Evolutionary conservation across 768 basidiomycete genomes (phyloP).

Genomic region (Rhodocollybia butyracea): DNA sequence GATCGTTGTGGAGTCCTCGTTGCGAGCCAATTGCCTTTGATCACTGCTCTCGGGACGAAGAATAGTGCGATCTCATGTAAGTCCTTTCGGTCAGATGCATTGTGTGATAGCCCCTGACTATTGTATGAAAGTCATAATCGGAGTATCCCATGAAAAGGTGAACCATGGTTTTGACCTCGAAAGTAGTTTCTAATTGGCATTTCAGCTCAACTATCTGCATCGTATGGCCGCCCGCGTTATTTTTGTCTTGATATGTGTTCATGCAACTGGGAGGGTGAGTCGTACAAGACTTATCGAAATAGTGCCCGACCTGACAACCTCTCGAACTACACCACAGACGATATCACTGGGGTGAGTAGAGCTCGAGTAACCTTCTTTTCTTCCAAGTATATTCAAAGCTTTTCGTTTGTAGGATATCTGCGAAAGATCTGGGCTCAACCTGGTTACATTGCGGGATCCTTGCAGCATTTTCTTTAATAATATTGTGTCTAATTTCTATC

Average conservation of each 20-base stretch:
- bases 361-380: not conserved
- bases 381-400: not conserved
- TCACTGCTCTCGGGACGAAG: conserved; percentile 46
- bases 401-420: not conserved
- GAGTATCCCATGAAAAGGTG: conserved; percentile 28
- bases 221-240: conserved; percentile 37
- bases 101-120: not conserved
- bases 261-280: conserved; percentile 25
- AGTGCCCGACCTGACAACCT: not conserved
- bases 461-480: conserved; percentile 25
- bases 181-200: not conserved
- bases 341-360: not conserved
- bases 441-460: conserved; percentile 32
- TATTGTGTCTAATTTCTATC: conserved; percentile 32
- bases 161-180: not conserved
- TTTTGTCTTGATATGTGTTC: conserved; percentile 35
- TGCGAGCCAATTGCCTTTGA: conserved; percentile 36
- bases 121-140: conserved; percentile 31
- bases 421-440: conserved; percentile 5
- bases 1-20: conserved; percentile 31
- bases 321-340: too few relatives aligned
- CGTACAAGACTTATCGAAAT: not conserved
- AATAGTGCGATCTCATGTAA: conserved; percentile 43
- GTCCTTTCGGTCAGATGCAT: conserved; percentile 10
- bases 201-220: conserved; percentile 30